These are phyloP conservation scores for Lodderomyces beijingensis DNA, from an alignment of 1,139 yeast genomes.

Conservation along the genomic window DNA sequence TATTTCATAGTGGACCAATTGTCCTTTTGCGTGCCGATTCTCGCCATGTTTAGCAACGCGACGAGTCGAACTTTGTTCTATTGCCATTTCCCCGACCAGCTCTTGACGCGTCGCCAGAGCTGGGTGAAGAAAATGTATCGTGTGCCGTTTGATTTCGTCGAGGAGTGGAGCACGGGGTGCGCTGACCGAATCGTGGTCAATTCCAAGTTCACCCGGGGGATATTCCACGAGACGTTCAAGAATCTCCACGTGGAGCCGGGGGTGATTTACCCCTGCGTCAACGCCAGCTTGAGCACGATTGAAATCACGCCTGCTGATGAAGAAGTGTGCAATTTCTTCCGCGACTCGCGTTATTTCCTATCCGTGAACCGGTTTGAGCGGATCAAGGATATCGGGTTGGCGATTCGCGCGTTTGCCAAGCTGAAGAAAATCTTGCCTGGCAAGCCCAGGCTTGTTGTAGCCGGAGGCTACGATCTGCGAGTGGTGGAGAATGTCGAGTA, in stretches of 20 bases:
- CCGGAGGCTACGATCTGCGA: constrained; percentile 90
- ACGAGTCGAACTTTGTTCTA: constrained; percentile 62
- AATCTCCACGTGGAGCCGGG: constrained; percentile 49
- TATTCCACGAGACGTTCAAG: constrained; percentile 63
- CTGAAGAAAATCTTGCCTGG: constrained; percentile 19
- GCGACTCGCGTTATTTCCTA: constrained; percentile 43
- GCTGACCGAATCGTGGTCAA: constrained; percentile 85
- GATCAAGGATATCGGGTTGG: constrained; percentile 77
- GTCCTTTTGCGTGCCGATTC: constrained; percentile 76
- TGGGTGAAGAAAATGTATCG: constrained; percentile 63
- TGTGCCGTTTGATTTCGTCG: constrained; percentile 74
- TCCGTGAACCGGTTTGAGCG: constrained; percentile 87
- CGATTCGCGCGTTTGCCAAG: constrained; percentile 59
- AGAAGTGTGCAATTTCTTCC: constrained; percentile 34
- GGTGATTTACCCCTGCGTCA: constrained; percentile 90
- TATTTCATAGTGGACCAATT: constrained; percentile 83
- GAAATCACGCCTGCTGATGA: constrained; percentile 19
- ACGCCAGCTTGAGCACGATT: constrained; percentile 20
- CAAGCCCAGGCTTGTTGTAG: constrained; percentile 51
- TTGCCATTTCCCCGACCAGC: constrained; percentile 94
- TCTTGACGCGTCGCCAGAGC: constrained; percentile 59
- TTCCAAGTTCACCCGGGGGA: constrained; percentile 71
- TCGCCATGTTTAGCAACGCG: constrained; percentile 47
- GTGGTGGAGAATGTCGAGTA: constrained; percentile 75
- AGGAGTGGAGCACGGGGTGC: constrained; percentile 71